Evolutionary conservation across 208 protist species (phyloP).

Genomic region (Leishmania tropica): DNA sequence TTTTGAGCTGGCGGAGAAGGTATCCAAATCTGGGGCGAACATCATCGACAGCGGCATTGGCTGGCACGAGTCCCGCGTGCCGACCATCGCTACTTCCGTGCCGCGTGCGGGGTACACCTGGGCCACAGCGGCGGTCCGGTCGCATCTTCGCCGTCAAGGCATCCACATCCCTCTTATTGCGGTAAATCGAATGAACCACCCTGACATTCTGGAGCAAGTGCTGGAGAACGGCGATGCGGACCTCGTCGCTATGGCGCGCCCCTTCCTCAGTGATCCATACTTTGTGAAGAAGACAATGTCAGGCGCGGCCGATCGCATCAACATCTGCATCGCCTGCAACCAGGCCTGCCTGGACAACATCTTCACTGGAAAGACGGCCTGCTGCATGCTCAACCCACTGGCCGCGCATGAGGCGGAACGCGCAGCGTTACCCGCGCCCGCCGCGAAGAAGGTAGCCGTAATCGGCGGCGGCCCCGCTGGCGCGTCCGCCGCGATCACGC

Average conservation of each 20-base stretch:
- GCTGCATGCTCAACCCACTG: conserved; percentile 93
- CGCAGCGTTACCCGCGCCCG: conserved; percentile 41
- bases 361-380: conserved; percentile 80
- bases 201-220: conserved; percentile 82
- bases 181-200: conserved; percentile 92
- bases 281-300: conserved; percentile 85
- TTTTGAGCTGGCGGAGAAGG: conserved; percentile 66
- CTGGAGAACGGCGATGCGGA: conserved; percentile 84
- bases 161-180: conserved; percentile 87
- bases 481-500: conserved; percentile 81
- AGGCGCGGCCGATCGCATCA: conserved; percentile 67
- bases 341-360: conserved; percentile 93
- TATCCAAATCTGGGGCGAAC: conserved; percentile 74
- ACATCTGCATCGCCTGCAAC: conserved; percentile 96
- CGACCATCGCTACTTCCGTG: conserved; percentile 92
- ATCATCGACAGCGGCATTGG: conserved; percentile 96
- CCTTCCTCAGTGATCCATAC: conserved; percentile 91
- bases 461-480: conserved; percentile 93
- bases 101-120: conserved; percentile 88
- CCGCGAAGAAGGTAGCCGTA: conserved; percentile 82
- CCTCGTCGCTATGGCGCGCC: conserved; percentile 91
- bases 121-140: conserved; percentile 61
- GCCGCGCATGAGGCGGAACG: conserved; percentile 88
- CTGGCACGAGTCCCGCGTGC: conserved; percentile 95
- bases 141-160: conserved; percentile 40